These are phyloP conservation scores for Thalia dealbata DNA, from an alignment of 176 grass and related monocot species.

Conservation along the genomic window DNA sequence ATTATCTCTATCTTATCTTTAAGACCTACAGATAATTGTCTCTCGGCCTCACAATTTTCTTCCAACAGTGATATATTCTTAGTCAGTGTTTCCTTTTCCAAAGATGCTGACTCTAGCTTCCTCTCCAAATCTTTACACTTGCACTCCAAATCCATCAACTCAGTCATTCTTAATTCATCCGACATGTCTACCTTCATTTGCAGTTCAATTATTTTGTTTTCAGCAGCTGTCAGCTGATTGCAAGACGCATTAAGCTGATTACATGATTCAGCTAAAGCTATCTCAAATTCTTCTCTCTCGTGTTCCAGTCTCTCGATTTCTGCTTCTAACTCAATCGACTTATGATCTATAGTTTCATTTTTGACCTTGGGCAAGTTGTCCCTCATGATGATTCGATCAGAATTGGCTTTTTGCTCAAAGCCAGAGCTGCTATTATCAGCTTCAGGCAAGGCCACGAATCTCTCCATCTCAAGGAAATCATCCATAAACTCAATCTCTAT, in stretches of 20 bases:
- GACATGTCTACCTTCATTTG: conserved; percentile 49
- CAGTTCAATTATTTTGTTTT: conserved; percentile 52
- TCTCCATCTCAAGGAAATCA: conserved; percentile 99
- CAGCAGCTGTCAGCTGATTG: conserved; percentile 33
- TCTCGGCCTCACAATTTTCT: conserved; percentile 44
- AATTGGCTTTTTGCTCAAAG: conserved; percentile 41
- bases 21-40: conserved; percentile 36
- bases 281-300: conserved; percentile 55
- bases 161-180: conserved; percentile 37
- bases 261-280: conserved; percentile 44
- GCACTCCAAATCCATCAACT: conserved; percentile 32
- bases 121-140: conserved; percentile 33
- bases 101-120: background rate
- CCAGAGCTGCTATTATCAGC: conserved; percentile 27
- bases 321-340: conserved; percentile 27
- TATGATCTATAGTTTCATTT: conserved; percentile 34
- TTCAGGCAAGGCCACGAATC: conserved; percentile 57
- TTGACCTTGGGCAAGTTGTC: conserved; percentile 30
- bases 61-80: conserved; percentile 38
- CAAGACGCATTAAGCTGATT: conserved; percentile 38
- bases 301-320: conserved; percentile 46
- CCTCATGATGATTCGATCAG: conserved; percentile 25
- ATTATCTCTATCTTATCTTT: conserved; percentile 39
- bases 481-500: conserved; percentile 88
- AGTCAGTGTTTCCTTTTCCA: background rate